Evolutionary conservation across 2,329 filamentous ascomycete genomes (phyloP).

Genomic region (Hansfordia pulvinata): DNA sequence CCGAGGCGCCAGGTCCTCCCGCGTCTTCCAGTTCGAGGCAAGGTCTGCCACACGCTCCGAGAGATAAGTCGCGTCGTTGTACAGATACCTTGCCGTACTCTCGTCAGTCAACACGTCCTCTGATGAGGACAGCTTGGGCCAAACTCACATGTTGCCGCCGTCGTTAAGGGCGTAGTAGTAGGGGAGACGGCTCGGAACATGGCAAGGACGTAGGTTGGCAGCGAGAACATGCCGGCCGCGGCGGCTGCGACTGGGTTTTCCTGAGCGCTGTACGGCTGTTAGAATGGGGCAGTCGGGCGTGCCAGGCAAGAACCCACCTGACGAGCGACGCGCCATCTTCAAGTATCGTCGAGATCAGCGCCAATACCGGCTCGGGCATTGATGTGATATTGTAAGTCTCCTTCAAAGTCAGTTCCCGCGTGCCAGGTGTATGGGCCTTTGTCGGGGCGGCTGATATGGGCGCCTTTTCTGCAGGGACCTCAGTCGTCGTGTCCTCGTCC

Average conservation of each 20-base stretch:
- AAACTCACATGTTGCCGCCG: slow-evolving; percentile 49
- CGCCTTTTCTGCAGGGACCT: slow-evolving; percentile 12
- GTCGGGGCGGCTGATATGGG: slow-evolving; percentile 5
- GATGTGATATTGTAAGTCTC: slow-evolving; percentile 85
- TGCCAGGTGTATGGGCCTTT: slow-evolving; percentile 17
- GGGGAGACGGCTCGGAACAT: slow-evolving; percentile 65
- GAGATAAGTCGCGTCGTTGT: slow-evolving; percentile 54
- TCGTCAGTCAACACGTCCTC: slow-evolving; percentile 7
- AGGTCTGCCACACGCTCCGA: slow-evolving; percentile 41
- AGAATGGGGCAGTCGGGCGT: slow-evolving; percentile 1
- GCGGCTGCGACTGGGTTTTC: slow-evolving; percentile 50
- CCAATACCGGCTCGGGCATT: slow-evolving; percentile 67
- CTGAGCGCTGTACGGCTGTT: slow-evolving; percentile 20
- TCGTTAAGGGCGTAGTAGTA: slow-evolving; percentile 54
- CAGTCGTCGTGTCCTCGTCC: slow-evolving; percentile 42
- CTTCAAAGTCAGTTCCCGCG: slow-evolving; percentile 60
- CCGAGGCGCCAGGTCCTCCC: slow-evolving; percentile 34
- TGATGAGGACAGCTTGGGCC: not conserved
- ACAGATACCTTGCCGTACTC: slow-evolving; percentile 39
- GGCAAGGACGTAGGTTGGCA: slow-evolving; percentile 62
- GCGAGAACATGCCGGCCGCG: slow-evolving; percentile 53
- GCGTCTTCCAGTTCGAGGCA: slow-evolving; percentile 34
- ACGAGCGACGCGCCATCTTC: slow-evolving; percentile 48
- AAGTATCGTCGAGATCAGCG: slow-evolving; percentile 45
- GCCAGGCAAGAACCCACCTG: slow-evolving; percentile 21